Conservation (phyloP, 345 rosid species). For the Melaleuca alternifolia region DNA sequence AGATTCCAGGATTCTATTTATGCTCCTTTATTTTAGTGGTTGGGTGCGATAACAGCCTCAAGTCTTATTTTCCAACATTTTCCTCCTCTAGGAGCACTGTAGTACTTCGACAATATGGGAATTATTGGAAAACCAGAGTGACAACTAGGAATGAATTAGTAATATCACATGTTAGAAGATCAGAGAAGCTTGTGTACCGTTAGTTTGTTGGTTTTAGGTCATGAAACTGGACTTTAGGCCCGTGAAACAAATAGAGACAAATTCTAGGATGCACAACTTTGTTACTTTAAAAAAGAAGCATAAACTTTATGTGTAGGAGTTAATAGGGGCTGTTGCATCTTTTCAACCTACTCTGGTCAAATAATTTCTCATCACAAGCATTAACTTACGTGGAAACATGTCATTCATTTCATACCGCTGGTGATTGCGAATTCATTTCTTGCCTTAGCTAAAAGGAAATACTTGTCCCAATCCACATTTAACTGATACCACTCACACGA, state of each 20-base stretch:
- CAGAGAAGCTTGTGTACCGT: no score
- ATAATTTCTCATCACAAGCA: not conserved
- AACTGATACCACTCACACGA: not conserved
- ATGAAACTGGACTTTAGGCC: no score
- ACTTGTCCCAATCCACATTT: not conserved
- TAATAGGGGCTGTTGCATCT: not conserved
- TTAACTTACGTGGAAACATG: not conserved
- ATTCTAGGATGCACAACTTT: not conserved
- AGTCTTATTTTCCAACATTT: not conserved
- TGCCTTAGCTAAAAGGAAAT: not conserved
- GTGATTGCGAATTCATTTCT: not conserved
- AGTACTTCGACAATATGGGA: not conserved
- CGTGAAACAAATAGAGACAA: no score
- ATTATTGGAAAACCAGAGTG: not conserved
- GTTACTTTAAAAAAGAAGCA: not conserved
- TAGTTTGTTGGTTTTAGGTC: no score
- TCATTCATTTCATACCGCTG: not conserved
- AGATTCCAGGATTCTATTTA: not conserved
- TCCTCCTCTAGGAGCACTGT: not conserved
- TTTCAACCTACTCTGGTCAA: not conserved
- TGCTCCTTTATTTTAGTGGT: not conserved
- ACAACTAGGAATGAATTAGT: not conserved
- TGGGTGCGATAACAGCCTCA: not conserved
- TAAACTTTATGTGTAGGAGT: not conserved
- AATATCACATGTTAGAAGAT: no score